These are phyloP conservation scores for Metschnikowia bowlesiae DNA, from an alignment of 805 yeast genomes.

Conservation along the genomic window DNA sequence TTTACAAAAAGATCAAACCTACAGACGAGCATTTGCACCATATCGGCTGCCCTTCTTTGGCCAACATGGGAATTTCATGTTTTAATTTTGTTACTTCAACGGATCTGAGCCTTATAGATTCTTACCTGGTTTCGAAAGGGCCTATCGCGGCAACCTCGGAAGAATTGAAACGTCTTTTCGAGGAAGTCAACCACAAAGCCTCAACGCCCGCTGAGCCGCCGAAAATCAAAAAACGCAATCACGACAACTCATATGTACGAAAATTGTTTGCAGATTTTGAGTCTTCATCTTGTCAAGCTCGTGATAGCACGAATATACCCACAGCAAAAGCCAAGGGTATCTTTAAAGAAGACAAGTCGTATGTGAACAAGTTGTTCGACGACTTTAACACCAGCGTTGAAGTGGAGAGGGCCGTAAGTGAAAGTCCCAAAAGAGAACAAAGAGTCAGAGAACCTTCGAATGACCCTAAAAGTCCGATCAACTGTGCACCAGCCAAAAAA, in stretches of 20 bases:
- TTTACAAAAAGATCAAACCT: constrained; percentile 18
- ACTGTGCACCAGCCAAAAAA: neutral
- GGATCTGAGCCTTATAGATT: constrained; percentile 30
- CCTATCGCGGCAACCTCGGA: neutral
- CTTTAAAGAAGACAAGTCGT: constrained; percentile 22
- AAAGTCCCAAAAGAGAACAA: constrained; percentile 7
- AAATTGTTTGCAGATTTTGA: constrained; percentile 19
- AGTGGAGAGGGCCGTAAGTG: constrained; percentile 7
- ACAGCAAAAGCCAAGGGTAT: constrained; percentile 4
- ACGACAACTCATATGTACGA: constrained; percentile 15
- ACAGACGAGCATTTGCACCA: constrained; percentile 16
- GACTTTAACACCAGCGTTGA: constrained; percentile 13
- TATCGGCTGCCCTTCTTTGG: constrained; percentile 39
- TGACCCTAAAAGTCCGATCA: neutral
- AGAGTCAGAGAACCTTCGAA: neutral
- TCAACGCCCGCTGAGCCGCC: constrained; percentile 1
- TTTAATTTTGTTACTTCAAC: constrained; percentile 49
- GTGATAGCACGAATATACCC: neutral
- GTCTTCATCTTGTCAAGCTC: constrained; percentile 3
- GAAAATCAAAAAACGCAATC: constrained; percentile 1
- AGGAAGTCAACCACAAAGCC: constrained; percentile 9
- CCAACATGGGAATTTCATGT: constrained; percentile 47
- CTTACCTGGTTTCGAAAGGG: constrained; percentile 18
- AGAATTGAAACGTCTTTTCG: constrained; percentile 10
- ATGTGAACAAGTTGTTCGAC: constrained; percentile 25